Percentiles rank a stretch among this genome's conserved stretches.
These are phyloP conservation scores for Pythium coloratum DNA, from an alignment of 352 stramenopile genomes.

Conservation along the genomic window DNA sequence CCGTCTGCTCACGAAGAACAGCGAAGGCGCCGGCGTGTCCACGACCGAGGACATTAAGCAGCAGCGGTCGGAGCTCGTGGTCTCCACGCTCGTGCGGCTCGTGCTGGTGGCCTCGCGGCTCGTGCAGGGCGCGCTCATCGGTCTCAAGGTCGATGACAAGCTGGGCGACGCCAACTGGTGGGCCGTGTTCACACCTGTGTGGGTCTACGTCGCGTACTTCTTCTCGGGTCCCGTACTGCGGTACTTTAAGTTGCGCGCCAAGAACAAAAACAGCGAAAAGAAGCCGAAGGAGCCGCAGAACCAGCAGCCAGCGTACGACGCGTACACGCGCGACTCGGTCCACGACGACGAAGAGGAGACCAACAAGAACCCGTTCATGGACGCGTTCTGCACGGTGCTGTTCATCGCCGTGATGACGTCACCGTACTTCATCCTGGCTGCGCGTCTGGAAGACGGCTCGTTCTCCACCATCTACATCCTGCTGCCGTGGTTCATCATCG, in stretches of 20 bases:
- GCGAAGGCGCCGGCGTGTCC: conserved; percentile 65
- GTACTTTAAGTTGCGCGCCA: conserved; percentile 51
- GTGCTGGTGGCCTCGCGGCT: conserved; percentile 56
- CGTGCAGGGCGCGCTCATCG: conserved; percentile 61
- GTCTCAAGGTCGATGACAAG: conserved; percentile 63
- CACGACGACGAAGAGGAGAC: conserved; percentile 58
- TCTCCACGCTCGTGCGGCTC: conserved; percentile 38
- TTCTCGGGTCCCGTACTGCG: conserved; percentile 50
- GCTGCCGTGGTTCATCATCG: conserved; percentile 81
- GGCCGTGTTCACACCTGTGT: conserved; percentile 78
- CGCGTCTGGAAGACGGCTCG: conserved; percentile 60
- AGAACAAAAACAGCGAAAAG: conserved; percentile 37
- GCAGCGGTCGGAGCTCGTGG: conserved; percentile 45
- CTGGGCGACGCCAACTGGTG: conserved; percentile 69
- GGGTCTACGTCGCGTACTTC: conserved; percentile 72
- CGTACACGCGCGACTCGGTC: conserved; percentile 75
- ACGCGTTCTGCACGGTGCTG: conserved; percentile 52
- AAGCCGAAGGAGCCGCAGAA: conserved; percentile 30
- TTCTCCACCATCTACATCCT: conserved; percentile 85
- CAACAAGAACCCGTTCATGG: conserved; percentile 57
- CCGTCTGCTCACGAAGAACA: conserved; percentile 70
- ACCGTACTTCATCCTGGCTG: conserved; percentile 79
- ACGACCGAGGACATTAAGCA: conserved; percentile 73
- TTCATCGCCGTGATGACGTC: conserved; percentile 50
- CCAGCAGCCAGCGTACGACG: conserved; percentile 57